Evolutionary conservation across 768 basidiomycete species (phyloP), one percentile per base, ranked within the genome.

Genomic region (Leccinum fibrillosum): DNA sequence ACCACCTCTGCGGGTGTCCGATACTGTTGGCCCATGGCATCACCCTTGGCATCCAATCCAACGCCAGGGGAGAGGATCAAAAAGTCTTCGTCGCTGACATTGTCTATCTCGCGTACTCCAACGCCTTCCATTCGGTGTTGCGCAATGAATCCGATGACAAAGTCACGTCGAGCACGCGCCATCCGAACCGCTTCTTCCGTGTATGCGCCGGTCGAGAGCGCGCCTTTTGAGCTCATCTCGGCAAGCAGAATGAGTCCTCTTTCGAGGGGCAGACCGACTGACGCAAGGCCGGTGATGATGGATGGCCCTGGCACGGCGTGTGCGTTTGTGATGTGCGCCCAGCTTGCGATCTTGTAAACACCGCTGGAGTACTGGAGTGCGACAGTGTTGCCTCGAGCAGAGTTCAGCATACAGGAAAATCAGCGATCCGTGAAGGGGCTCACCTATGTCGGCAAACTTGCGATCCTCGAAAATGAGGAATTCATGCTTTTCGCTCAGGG

Each of bases 381-480:
- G 58, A 98, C 97, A 8, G 97, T 98, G 75, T 98, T 98, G 47
- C 97, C 97, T 99, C 11, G 51, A 62, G 15, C 51, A n/a, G 50
- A 59, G 47, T 9, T 9, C 8, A 59, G 50, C 15, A 35, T 44
- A 8, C 56, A 51, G 17, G 49, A 49, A 32, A 25, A 52, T 51
- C 4, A 5, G 15, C 37, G 23, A 47, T 9, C 4, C 15, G 5
- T 19, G 49, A 7, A 17, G 53, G 13, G 34, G 64, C 82, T 66
- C 61, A 94, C 96, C 96, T 53, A 99, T 98, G 73, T 99, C 97
- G 4, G 97, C 96, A 67, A 99, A 99, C 74, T 99, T 99, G 63
- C 97, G 81, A 77, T 99, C 97, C 76, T 98, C 97, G 65, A 98
- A 99, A 65, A 98, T 94, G 53, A 96, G 73, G 76, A 98, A 99